Base-by-base conservation (phyloP, 2,329 filamentous ascomycete species). In the Chalaropsis thielavioides region DNA sequence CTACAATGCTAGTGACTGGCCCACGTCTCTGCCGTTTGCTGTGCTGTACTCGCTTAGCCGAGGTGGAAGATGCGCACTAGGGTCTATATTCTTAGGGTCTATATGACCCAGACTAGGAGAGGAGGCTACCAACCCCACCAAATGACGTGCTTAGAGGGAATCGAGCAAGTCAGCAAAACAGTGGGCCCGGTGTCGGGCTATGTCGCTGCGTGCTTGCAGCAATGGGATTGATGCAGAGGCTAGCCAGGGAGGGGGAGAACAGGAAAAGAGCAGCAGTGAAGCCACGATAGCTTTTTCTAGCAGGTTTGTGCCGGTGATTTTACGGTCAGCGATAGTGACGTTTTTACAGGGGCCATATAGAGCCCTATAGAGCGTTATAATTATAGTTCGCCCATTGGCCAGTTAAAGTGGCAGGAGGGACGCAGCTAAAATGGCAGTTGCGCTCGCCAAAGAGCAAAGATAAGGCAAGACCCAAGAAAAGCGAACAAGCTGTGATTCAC, bases 91-190 rank as follows among this genome's bases (percentile, higher is more conserved):
- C n/a, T n/a, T 6, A 27, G 22, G 17, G 17, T 43, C 15, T 13
- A n/a, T 4, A 43, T n/a, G n/a, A n/a, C n/a, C n/a, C n/a, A n/a
- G n/a, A n/a, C n/a, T 35, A 35, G 31, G 3, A 3, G 31, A 46
- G n/a, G 43, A 46, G 51, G 17, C 11, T n/a, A 58, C 54, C 61
- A 17, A 40, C 27, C 31, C 27, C 31, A 40, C 22, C n/a, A 62
- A 44, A 61, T 61, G 35, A 62, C 41, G 61, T 44, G 44, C 27
- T 51, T n/a, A 27, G 17, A 62, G 41, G 40, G 60, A 38, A 58
- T 46, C 43, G 3, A 46, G n/a, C n/a, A 46, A 5, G n/a, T 8
- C 3, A 19, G 15, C 15, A 58, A 35, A 13, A 17, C 31, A 17
- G 51, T 58, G 51, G 51, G 27, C 15, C 51, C 51, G 22, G 51